These are phyloP conservation scores for Fimicolochytrium jonesii DNA, from an alignment of 192 early-diverging fungal genomes.

Conservation along the genomic window DNA sequence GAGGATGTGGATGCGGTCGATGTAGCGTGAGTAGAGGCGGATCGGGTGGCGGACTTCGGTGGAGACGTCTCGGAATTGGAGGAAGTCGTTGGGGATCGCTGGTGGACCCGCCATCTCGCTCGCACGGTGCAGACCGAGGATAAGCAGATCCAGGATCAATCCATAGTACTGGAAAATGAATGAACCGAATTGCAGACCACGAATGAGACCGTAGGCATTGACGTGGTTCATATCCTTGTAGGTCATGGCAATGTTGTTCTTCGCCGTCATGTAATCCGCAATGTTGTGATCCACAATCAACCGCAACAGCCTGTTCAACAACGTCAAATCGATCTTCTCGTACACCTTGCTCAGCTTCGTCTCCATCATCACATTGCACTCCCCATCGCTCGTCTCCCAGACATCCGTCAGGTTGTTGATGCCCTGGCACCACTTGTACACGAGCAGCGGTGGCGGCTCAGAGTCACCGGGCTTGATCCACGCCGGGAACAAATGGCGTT, in stretches of 20 bases:
- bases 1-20: constrained; percentile 91
- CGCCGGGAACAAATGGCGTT: constrained; percentile 94
- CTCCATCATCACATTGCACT: constrained; percentile 96
- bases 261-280: constrained; percentile 99
- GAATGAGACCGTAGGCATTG: constrained; percentile 93
- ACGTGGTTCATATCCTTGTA: constrained; percentile 99
- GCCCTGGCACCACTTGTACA: constrained; percentile 98
- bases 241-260: constrained; percentile 96
- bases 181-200: constrained; percentile 95
- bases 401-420: constrained; percentile 96
- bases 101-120: constrained; percentile 96
- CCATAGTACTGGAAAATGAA: constrained; percentile 99
- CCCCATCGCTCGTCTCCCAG: constrained; percentile 87
- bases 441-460: constrained; percentile 93
- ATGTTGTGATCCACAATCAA: constrained; percentile 98
- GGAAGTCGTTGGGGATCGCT: constrained; percentile 89
- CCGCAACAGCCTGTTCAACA: constrained; percentile 88
- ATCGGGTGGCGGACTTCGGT: constrained; percentile 97
- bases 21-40: constrained; percentile 90
- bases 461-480: constrained; percentile 99
- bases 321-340: constrained; percentile 96
- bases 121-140: constrained; percentile 90
- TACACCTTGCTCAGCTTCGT: constrained; percentile 87
- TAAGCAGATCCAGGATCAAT: constrained; percentile 88
- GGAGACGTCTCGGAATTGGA: constrained; percentile 88